A percentile compares a stretch with the other conserved stretches of the same genome.
Conservation (phyloP, 2,329 filamentous ascomycete genomes). For the Grosmannia serpens region DNA sequence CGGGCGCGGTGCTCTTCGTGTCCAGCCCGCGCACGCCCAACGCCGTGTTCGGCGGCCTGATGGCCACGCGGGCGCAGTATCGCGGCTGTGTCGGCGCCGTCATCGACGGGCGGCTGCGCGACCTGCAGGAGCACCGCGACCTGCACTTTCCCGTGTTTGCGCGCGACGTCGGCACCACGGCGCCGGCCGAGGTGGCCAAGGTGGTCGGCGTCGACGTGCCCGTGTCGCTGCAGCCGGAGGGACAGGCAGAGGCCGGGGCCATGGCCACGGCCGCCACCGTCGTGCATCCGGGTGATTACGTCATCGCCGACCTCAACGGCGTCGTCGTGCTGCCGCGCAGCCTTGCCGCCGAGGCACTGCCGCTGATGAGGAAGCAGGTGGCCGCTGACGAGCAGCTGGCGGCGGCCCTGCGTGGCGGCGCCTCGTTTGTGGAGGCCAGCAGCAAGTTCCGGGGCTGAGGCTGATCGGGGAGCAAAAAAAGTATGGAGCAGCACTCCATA, state of each 20-base stretch:
- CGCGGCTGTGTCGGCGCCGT: conserved; percentile 35
- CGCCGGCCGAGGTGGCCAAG: conserved; percentile 29
- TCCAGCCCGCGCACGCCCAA: conserved; percentile 36
- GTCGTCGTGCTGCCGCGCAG: conserved; percentile 30
- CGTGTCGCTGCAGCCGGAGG: conserved; percentile 24
- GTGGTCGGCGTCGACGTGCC: conserved; percentile 29
- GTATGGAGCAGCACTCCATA: too few species aligned
- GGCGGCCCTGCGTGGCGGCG: conserved; percentile 26
- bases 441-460: conserved; percentile 22
- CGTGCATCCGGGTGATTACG: conserved; percentile 30
- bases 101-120: conserved; percentile 40
- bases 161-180: conserved; percentile 31
- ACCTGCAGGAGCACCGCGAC: conserved; percentile 40
- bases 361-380: conserved; percentile 28
- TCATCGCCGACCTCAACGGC: conserved; percentile 33
- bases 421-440: conserved; percentile 31
- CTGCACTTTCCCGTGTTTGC: conserved; percentile 35
- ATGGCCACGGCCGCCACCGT: conserved; percentile 20
- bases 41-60: conserved; percentile 42
- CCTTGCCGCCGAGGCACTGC: conserved; percentile 26
- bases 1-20: conserved; percentile 36
- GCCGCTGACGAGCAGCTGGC: conserved; percentile 31
- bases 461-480: too few species aligned
- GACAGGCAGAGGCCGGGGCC: conserved; percentile 26
- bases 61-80: conserved; percentile 34